Conservation (phyloP, 73 alveolate genomes). For the Paramecium caudatum region DNA sequence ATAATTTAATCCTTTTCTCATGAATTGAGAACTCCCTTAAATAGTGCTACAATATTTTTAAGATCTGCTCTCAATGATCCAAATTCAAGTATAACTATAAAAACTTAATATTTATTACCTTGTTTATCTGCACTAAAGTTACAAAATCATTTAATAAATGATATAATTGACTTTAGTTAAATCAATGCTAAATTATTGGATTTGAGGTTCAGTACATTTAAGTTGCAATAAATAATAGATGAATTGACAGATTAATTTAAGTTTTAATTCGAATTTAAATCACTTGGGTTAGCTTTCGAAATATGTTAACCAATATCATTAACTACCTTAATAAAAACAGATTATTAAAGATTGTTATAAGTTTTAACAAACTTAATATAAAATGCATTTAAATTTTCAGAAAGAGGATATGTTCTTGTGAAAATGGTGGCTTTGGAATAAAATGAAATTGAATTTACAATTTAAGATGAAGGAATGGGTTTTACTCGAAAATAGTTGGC, state of each 20-base stretch:
- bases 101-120: conserved; percentile 62
- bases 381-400: conserved; percentile 61
- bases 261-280: conserved; percentile 52
- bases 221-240: conserved; percentile 37
- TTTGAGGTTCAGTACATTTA: conserved; percentile 49
- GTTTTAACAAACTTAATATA: conserved; percentile 62
- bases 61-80: conserved; percentile 38
- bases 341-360: conserved; percentile 69
- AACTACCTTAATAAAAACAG: conserved; percentile 40
- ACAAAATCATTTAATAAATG: conserved; percentile 68
- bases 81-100: background rate
- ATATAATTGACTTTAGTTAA: conserved; percentile 71
- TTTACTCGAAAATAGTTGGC: conserved; percentile 11
- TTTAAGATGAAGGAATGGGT: conserved; percentile 73
- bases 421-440: background rate
- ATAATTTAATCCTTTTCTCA: conserved; percentile 71
- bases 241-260: conserved; percentile 65
- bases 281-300: conserved; percentile 58
- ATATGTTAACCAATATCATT: conserved; percentile 41
- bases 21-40: conserved; percentile 74
- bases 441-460: conserved; percentile 57
- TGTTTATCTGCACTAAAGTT: conserved; percentile 58
- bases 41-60: conserved; percentile 61
- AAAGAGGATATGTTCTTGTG: conserved; percentile 67
- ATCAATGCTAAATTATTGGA: conserved; percentile 68